phyloP scores from a whole-genome alignment of 371 early-diverging fungal species.

The Rhizopus microsporus region DNA sequence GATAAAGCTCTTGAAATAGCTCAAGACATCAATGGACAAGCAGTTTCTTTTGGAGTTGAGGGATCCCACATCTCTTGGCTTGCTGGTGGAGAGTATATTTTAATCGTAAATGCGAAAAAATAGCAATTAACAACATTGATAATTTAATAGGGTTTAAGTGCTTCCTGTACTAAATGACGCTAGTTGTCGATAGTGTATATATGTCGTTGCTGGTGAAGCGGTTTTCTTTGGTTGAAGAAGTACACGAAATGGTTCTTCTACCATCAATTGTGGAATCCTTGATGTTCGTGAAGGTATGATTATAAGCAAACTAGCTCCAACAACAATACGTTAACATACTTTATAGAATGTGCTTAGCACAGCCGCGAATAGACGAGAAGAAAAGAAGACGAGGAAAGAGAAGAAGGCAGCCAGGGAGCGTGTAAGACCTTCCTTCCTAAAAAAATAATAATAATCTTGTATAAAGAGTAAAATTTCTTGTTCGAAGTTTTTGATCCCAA shows the following conservation, averaged over 20 bases:
- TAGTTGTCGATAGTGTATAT: neutral
- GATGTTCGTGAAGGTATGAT: neutral
- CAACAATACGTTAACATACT: no score
- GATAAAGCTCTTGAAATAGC: slow-evolving; percentile 13
- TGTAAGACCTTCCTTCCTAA: no score
- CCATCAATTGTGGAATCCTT: neutral
- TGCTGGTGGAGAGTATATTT: slow-evolving; percentile 14
- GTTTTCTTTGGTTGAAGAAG: slow-evolving; percentile 8
- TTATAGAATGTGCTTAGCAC: no score
- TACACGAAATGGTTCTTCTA: neutral
- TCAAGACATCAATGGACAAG: slow-evolving; percentile 12
- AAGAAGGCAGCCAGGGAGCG: no score
- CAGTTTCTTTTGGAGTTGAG: slow-evolving; percentile 13
- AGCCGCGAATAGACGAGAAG: no score
- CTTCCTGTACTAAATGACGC: neutral
- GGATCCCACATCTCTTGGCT: slow-evolving; percentile 19
- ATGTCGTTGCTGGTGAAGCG: neutral
- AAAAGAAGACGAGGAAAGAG: no score
- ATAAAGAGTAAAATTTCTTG: no score
- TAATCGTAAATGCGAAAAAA: neutral
- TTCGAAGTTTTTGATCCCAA: no score
- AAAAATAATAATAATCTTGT: no score
- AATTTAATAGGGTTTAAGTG: neutral
- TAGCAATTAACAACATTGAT: no score
- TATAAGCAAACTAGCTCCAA: no score